Conservation (phyloP, 2,329 filamentous ascomycete genomes). For the Diplodia corticola region DNA sequence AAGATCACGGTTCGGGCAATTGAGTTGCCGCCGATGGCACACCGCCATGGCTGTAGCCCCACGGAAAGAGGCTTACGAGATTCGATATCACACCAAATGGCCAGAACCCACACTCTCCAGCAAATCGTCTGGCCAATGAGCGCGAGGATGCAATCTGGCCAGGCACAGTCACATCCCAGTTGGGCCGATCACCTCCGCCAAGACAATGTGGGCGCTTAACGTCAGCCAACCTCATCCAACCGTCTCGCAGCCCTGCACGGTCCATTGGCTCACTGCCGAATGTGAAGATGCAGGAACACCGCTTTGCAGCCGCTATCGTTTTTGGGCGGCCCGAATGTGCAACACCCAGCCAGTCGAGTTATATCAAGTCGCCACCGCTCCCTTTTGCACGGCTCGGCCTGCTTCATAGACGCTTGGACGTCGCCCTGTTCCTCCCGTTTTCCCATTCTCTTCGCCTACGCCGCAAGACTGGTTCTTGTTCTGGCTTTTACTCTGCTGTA, state of each 20-base stretch:
- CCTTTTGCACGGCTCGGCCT: not conserved
- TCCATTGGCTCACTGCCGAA: constrained; percentile 1
- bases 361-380: constrained; percentile 8
- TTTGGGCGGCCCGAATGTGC: constrained; percentile 21
- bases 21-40: not conserved
- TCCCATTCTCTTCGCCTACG: constrained; percentile 1
- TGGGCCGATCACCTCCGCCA: constrained; percentile 9
- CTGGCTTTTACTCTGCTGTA: not conserved
- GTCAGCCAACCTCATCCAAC: constrained; percentile 8
- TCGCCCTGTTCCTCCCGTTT: not conserved
- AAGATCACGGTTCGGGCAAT: not conserved
- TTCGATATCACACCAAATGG: constrained; percentile 12
- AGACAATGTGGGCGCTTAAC: constrained; percentile 19
- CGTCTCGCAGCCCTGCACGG: not conserved
- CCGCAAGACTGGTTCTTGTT: constrained; percentile 21
- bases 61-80: constrained; percentile 6
- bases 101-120: not conserved
- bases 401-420: constrained; percentile 9
- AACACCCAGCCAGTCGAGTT: not conserved
- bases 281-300: constrained; percentile 17
- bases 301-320: constrained; percentile 35
- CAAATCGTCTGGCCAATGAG: not conserved
- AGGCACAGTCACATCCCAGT: constrained; percentile 16
- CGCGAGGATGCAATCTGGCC: not conserved
- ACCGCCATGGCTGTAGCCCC: constrained; percentile 4